Conservation (phyloP, 345 rosid genomes). For the Sisymbrium altissimum region DNA sequence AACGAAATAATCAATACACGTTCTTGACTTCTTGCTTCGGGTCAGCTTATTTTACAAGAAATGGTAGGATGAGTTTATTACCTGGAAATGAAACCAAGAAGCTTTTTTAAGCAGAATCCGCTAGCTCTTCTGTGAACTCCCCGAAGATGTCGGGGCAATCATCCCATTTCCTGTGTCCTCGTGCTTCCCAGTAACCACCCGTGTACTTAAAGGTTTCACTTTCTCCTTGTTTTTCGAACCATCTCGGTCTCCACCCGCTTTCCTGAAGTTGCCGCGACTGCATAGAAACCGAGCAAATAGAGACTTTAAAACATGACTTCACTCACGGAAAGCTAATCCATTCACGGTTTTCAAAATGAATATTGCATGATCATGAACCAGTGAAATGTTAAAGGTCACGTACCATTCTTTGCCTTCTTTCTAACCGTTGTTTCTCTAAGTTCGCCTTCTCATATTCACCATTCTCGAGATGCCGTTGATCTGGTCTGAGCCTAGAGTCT, state of each 20-base stretch:
- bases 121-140: constrained; percentile 53
- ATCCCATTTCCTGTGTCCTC: constrained; percentile 65
- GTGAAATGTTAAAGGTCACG: not conserved
- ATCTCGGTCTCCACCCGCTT: constrained; percentile 90
- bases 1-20: not conserved
- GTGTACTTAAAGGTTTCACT: constrained; percentile 59
- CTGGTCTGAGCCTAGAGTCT: constrained; percentile 97
- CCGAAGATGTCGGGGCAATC: constrained; percentile 83
- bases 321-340: not conserved
- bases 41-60: too few species aligned
- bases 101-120: constrained; percentile 35
- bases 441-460: constrained; percentile 99
- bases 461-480: constrained; percentile 93
- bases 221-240: constrained; percentile 67
- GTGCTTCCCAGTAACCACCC: constrained; percentile 96
- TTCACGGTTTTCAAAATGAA: not conserved
- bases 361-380: not conserved
- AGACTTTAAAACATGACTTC: not conserved
- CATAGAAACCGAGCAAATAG: not conserved
- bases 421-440: constrained; percentile 89
- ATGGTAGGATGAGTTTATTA: constrained; percentile 1
- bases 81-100: constrained; percentile 5
- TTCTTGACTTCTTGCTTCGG: too few species aligned
- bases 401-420: constrained; percentile 97
- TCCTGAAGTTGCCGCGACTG: constrained; percentile 93